These are phyloP conservation scores for Rhynchospora breviuscula DNA, from an alignment of 176 grass and related monocot genomes.

Conservation along the genomic window DNA sequence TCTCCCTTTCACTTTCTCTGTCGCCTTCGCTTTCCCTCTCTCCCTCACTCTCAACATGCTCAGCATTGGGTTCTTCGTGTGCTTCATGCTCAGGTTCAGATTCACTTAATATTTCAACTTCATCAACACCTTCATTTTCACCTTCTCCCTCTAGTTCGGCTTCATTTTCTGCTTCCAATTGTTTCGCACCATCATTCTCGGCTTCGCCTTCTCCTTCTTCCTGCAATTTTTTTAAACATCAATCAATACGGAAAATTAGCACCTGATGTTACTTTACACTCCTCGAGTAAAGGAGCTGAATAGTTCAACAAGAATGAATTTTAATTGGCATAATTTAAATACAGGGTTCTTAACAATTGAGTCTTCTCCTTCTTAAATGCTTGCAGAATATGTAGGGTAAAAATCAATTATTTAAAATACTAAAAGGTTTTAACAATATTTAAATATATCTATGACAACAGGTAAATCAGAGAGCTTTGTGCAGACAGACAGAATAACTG, in stretches of 20 bases:
- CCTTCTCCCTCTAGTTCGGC: slow-evolving; percentile 74
- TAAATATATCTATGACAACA: background rate
- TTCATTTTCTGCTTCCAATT: slow-evolving; percentile 56
- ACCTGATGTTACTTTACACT: background rate
- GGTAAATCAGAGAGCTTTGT: background rate
- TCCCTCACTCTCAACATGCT: slow-evolving; percentile 25
- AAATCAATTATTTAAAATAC: background rate
- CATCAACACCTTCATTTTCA: slow-evolving; percentile 61
- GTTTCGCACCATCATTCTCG: slow-evolving; percentile 44
- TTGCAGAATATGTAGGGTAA: background rate
- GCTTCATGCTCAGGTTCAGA: slow-evolving; percentile 53
- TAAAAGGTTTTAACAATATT: background rate
- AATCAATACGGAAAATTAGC: background rate
- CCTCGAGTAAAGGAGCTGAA: background rate
- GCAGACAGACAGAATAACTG: background rate
- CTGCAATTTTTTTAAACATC: slow-evolving; percentile 31
- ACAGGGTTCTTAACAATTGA: no score
- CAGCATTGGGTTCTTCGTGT: slow-evolving; percentile 27
- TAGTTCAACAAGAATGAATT: slow-evolving; percentile 9
- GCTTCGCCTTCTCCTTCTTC: slow-evolving; percentile 82
- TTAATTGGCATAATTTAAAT: slow-evolving; percentile 5
- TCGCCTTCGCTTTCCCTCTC: slow-evolving; percentile 27
- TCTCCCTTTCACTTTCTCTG: slow-evolving; percentile 63
- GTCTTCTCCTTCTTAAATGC: background rate
- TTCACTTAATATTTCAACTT: slow-evolving; percentile 66